Base-by-base conservation (phyloP, 345 rosid genomes). In the Jatropha curcas region DNA sequence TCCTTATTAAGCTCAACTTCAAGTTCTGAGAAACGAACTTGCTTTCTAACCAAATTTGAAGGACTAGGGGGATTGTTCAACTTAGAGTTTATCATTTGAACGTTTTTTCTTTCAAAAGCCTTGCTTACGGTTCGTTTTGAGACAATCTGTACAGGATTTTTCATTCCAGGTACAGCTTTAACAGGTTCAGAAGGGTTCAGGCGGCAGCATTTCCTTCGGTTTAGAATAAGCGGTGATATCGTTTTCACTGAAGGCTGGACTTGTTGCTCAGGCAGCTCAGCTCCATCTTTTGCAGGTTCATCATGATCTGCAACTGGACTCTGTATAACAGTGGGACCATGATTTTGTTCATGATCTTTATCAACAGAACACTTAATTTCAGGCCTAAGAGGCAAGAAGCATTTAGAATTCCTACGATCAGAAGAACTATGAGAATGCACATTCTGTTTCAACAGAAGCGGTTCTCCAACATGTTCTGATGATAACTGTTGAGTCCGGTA, bases 11-110 rank as follows among this genome's bases (percentile, higher is more conserved):
- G 79, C 67, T 67, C 65, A 24, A 73, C 41, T 60, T 75, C 77
- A 62, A 75, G 71, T 69, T 82, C 83, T 53, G 85, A 74, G 69
- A 83, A 86, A 69, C 41, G 70, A 55, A 87, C 88, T 39, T 67
- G 72, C 79, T 86, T 89, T 76, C 80, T 78, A 37, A 52, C 28
- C 71, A 65, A 71, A 65, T 64, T 64, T 25, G 60, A 64, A 55
- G 66, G 30, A 58, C 14, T 35, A 45, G 5, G 24, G 28, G 67
- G 46, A 70, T 65, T 39, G 43, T 68, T 28, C 33, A 51, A 11
- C 51, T 63, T 64, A 52, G 77, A 75, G 70, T 74, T 67, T 55
- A 62, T 48, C 28, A 73, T 53, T 14, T 72, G 75, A 67, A 39
- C 25, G 57, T 50, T 74, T 50, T 73, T 80, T 48, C 70, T 57